Evolutionary conservation across 208 protist species (phyloP), one percentile per base, ranked within the genome.

Genomic region (Entamoeba invadens): DNA sequence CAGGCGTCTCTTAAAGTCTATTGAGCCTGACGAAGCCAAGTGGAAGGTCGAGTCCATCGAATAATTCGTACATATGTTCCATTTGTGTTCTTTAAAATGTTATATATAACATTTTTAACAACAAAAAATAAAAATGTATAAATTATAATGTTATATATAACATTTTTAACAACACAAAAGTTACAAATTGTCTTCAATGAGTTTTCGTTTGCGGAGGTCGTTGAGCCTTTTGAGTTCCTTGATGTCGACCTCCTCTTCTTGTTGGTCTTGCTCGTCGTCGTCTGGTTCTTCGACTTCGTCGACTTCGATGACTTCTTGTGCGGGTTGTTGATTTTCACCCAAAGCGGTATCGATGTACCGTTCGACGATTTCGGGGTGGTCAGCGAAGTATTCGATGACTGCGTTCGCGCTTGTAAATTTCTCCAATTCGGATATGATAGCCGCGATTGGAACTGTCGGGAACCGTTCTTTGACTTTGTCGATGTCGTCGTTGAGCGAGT

Each of bases 1-100:
- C 91, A 96, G 14, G 10, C 31, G 42, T 91, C 18, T 91, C 14
- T 99, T 99, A 95, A 96, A 31, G 14, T 31, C 50, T 31, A 68
- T 68, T 2, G 25, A 68, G 14, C 50, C 50, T 31, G 1, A 68
- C 25, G 25, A 68, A 68, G 50, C 14, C 14, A 25, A 68, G 18
- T 68, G 50, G 50, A 12, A 68, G 14, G 25, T 68, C 2, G 50
- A 68, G 25, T 68, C 50, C 14, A 68, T 68, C 50, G 14, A 68
- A 68, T 68, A n/a, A n/a, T n/a, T n/a, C n/a, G n/a, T n/a, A n/a
- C n/a, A n/a, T n/a, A n/a, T n/a, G n/a, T n/a, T n/a, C n/a, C n/a
- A n/a, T n/a, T n/a, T n/a, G n/a, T n/a, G n/a, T n/a, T n/a, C n/a
- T n/a, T n/a, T n/a, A n/a, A n/a, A n/a, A n/a, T n/a, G n/a, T n/a